These are phyloP conservation scores for Areca catechu DNA, from an alignment of 176 grass and related monocot genomes.

Conservation along the genomic window DNA sequence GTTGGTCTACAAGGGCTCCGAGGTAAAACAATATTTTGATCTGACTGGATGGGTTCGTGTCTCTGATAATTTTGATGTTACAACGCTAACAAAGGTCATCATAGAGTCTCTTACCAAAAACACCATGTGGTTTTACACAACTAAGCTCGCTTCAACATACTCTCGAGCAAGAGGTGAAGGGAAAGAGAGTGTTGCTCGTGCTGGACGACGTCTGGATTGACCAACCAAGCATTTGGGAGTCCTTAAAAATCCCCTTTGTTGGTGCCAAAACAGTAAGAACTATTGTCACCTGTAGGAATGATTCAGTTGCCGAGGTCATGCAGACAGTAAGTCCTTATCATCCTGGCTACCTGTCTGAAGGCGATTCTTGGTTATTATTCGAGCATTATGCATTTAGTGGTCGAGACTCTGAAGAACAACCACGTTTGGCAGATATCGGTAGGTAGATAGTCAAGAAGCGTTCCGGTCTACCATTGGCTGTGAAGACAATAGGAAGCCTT, in stretches of 20 bases:
- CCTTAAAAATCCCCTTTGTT: constrained; percentile 1
- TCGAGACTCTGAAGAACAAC: background rate
- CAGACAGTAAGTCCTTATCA: background rate
- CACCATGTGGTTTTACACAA: no score
- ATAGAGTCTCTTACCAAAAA: constrained; percentile 7
- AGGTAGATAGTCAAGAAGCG: constrained; percentile 27
- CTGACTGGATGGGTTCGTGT: constrained; percentile 30
- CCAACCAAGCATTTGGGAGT: constrained; percentile 7
- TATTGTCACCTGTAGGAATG: constrained; percentile 33
- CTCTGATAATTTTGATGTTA: constrained; percentile 28
- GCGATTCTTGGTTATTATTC: constrained; percentile 27
- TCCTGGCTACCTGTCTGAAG: constrained; percentile 11
- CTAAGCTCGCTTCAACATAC: constrained; percentile 13
- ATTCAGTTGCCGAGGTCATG: constrained; percentile 19
- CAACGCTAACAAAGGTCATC: constrained; percentile 10
- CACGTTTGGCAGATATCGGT: constrained; percentile 7
- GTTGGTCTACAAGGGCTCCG: constrained; percentile 26
- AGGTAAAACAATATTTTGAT: constrained; percentile 16
- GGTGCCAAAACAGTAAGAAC: constrained; percentile 12
- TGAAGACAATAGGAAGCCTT: constrained; percentile 27
- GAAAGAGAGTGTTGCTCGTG: constrained; percentile 30
- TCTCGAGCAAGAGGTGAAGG: background rate
- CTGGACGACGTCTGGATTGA: constrained; percentile 40
- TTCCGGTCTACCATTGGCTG: constrained; percentile 29
- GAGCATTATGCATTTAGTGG: constrained; percentile 26